Percentiles rank a stretch among this genome's conserved stretches.
phyloP scores from a whole-genome alignment of 805 yeast genomes.

The Ogataea polymorpha region DNA sequence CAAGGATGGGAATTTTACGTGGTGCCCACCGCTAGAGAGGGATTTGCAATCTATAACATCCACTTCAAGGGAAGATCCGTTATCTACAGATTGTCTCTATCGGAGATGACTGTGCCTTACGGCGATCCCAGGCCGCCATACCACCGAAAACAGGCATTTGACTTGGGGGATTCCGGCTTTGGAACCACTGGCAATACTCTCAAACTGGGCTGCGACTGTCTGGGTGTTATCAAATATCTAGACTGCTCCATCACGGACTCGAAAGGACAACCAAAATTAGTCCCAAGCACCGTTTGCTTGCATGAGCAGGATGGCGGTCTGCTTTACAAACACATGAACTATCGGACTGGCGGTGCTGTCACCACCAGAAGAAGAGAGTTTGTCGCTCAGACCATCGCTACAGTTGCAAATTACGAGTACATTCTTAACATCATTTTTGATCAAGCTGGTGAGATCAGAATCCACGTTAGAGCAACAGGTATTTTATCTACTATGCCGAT shows the following conservation, averaged over 20 bases:
- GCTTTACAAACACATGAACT: conserved; percentile 75
- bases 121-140: conserved; percentile 82
- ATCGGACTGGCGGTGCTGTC: conserved; percentile 65
- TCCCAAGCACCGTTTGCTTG: conserved; percentile 73
- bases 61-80: conserved; percentile 73
- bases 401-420: conserved; percentile 84
- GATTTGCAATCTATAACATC: conserved; percentile 70
- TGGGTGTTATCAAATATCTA: conserved; percentile 73
- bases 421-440: conserved; percentile 68
- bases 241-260: conserved; percentile 55
- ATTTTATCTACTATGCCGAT: conserved; percentile 82
- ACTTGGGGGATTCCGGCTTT: conserved; percentile 82
- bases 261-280: conserved; percentile 58
- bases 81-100: conserved; percentile 67
- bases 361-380: conserved; percentile 78
- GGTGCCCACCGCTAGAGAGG: conserved; percentile 71
- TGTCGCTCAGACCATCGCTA: conserved; percentile 76
- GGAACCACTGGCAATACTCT: conserved; percentile 70
- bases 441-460: conserved; percentile 74
- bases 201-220: conserved; percentile 76
- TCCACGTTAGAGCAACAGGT: conserved; percentile 84
- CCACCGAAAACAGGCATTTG: conserved; percentile 86
- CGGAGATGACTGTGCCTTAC: conserved; percentile 87
- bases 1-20: conserved; percentile 83
- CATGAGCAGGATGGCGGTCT: conserved; percentile 79